These are phyloP conservation scores for Ochromonas danica DNA, from an alignment of 108 stramenopile genomes.

Conservation along the genomic window DNA sequence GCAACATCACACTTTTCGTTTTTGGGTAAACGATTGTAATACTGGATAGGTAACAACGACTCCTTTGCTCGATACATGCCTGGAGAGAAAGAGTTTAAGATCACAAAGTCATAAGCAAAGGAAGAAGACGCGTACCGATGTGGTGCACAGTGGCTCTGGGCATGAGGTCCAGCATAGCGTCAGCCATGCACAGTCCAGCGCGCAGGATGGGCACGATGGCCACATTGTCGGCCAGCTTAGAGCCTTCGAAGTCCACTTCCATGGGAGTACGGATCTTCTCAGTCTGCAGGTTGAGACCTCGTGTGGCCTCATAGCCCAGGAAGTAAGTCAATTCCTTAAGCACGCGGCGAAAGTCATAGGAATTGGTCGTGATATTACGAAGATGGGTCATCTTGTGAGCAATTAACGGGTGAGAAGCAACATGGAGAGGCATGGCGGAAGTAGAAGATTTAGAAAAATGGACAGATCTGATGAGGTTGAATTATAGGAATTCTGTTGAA, in stretches of 20 bases:
- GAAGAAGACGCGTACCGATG: constrained; percentile 53
- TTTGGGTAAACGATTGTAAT: constrained; percentile 90
- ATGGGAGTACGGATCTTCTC: constrained; percentile 25
- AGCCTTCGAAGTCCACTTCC: neutral
- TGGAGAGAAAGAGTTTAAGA: neutral
- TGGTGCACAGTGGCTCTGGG: constrained; percentile 88
- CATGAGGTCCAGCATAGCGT: constrained; percentile 87
- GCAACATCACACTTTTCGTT: constrained; percentile 68
- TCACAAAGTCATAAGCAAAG: neutral
- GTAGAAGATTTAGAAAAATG: no score
- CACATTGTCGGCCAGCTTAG: constrained; percentile 55
- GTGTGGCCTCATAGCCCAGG: constrained; percentile 83
- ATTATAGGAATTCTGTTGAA: no score
- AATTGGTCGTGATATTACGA: constrained; percentile 59
- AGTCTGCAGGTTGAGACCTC: neutral
- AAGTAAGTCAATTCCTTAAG: constrained; percentile 90
- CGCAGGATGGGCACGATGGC: constrained; percentile 90
- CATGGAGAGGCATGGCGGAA: neutral
- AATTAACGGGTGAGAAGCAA: neutral
- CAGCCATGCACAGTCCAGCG: constrained; percentile 88
- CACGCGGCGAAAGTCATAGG: constrained; percentile 74
- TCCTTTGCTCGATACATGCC: constrained; percentile 85
- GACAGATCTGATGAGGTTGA: no score
- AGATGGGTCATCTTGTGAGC: constrained; percentile 58
- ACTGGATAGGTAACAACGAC: constrained; percentile 76